Evolutionary conservation across 768 basidiomycete species (phyloP).

Genomic region (Boletus subcaerulescens): DNA sequence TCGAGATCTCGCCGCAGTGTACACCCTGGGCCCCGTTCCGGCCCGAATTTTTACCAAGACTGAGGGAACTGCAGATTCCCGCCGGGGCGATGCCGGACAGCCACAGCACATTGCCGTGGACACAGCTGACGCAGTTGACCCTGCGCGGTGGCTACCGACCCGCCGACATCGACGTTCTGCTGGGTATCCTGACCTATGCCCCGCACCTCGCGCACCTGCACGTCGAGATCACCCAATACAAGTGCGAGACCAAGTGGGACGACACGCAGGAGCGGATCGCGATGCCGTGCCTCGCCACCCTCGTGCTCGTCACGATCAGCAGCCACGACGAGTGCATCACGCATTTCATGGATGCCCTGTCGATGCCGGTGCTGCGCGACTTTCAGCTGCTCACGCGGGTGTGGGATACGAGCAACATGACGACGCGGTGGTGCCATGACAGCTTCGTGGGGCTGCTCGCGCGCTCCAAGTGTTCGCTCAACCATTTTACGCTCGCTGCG

Average conservation of each 20-base stretch:
- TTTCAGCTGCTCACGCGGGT: conserved; percentile 33
- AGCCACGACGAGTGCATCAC: conserved; percentile 27
- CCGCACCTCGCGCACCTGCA: conserved; percentile 29
- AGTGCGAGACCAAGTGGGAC: conserved; percentile 28
- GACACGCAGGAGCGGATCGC: conserved; percentile 15
- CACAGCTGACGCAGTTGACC: conserved; percentile 31
- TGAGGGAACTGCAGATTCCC: conserved; percentile 29
- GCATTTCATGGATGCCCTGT: conserved; percentile 27
- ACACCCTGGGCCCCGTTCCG: conserved; percentile 31
- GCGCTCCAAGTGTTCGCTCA: conserved; percentile 28
- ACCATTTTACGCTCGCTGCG: conserved; percentile 30
- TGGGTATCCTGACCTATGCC: conserved; percentile 23
- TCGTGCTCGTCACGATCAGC: conserved; percentile 31
- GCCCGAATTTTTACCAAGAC: conserved; percentile 23
- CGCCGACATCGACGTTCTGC: conserved; percentile 25
- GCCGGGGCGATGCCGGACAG: conserved; percentile 32
- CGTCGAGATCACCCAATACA: conserved; percentile 32
- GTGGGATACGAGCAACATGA: conserved; percentile 31
- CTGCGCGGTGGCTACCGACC: conserved; percentile 30
- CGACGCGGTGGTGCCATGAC: conserved; percentile 29
- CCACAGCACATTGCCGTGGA: conserved; percentile 32
- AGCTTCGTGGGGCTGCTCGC: conserved; percentile 25
- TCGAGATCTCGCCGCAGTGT: conserved; percentile 32
- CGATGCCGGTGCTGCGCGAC: conserved; percentile 23
- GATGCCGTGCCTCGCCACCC: conserved; percentile 30